Conservation (phyloP, 768 basidiomycete species). For the Thelephora aurantiotincta region DNA sequence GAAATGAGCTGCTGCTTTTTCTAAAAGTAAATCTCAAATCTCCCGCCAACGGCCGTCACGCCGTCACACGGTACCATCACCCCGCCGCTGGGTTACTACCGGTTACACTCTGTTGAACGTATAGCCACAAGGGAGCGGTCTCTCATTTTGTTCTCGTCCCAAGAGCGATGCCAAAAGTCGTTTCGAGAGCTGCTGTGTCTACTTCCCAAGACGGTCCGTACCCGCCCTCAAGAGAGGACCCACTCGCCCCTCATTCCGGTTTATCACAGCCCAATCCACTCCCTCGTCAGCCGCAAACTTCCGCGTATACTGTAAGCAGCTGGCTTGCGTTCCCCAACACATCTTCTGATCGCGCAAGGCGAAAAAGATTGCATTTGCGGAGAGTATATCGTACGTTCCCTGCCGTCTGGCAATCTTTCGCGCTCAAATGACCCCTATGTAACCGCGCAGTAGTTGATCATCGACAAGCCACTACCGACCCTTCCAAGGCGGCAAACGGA, state of each 20-base stretch:
- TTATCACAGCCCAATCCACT: conserved; percentile 51
- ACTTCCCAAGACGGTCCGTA: conserved; percentile 72
- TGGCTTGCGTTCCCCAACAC: conserved; percentile 5
- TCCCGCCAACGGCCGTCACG: no score
- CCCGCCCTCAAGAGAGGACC: conserved; percentile 1
- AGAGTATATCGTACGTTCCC: conserved; percentile 60
- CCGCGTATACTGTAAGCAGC: conserved; percentile 64
- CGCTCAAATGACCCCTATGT: conserved; percentile 2
- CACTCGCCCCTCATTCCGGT: conserved; percentile 2
- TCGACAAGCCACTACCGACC: conserved; percentile 57
- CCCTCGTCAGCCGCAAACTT: conserved; percentile 66
- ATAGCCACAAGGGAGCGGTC: not conserved
- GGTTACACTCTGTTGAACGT: not conserved
- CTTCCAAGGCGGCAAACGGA: conserved; percentile 68
- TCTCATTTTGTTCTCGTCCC: not conserved
- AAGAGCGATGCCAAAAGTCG: conserved; percentile 75
- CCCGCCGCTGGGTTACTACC: no score
- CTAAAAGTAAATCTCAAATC: no score
- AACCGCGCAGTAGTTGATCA: conserved; percentile 43
- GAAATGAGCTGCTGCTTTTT: not conserved
- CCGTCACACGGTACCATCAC: no score
- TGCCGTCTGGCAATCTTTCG: not conserved
- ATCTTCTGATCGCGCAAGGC: conserved; percentile 6
- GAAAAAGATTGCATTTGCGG: conserved; percentile 75
- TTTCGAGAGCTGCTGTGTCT: conserved; percentile 79